A percentile compares a stretch with the other conserved stretches of the same genome.
Evolutionary conservation across 805 yeast species (phyloP).

Genomic region (Sugiyamaella floridensis): DNA sequence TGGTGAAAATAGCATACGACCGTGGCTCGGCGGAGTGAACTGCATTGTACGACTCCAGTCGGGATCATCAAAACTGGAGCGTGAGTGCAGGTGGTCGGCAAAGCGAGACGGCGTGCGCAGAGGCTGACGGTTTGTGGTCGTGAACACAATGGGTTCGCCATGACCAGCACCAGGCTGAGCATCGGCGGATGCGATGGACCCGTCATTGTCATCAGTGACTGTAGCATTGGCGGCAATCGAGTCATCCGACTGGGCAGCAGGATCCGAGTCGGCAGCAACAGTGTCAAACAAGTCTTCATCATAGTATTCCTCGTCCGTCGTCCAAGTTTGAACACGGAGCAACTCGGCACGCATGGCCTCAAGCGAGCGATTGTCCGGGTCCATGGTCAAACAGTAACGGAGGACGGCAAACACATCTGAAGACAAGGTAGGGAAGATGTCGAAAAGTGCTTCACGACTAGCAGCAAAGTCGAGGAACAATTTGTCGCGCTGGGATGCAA

Average conservation of each 20-base stretch:
- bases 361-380: slow-evolving; percentile 78
- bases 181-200: neutral
- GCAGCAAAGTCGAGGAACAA: slow-evolving; percentile 78
- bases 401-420: slow-evolving; percentile 80
- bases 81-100: slow-evolving; percentile 1
- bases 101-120: slow-evolving; percentile 28
- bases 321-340: slow-evolving; percentile 54
- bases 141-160: slow-evolving; percentile 14
- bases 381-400: slow-evolving; percentile 69
- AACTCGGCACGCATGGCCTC: slow-evolving; percentile 54
- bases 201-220: slow-evolving; percentile 2
- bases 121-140: slow-evolving; percentile 27
- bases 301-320: slow-evolving; percentile 71
- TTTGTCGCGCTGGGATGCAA: slow-evolving; percentile 74
- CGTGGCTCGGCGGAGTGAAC: slow-evolving; percentile 25
- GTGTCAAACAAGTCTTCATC: slow-evolving; percentile 36
- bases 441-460: slow-evolving; percentile 83
- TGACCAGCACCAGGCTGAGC: slow-evolving; percentile 4
- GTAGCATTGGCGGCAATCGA: slow-evolving; percentile 5
- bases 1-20: slow-evolving; percentile 1
- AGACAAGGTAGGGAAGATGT: slow-evolving; percentile 84
- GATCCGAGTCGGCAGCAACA: slow-evolving; percentile 5
- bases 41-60: slow-evolving; percentile 26
- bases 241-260: slow-evolving; percentile 2
- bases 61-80: slow-evolving; percentile 2